Evolutionary conservation across 257 asterid species (phyloP), one percentile per base, ranked within the genome.

Genomic region (Petrea volubilis): DNA sequence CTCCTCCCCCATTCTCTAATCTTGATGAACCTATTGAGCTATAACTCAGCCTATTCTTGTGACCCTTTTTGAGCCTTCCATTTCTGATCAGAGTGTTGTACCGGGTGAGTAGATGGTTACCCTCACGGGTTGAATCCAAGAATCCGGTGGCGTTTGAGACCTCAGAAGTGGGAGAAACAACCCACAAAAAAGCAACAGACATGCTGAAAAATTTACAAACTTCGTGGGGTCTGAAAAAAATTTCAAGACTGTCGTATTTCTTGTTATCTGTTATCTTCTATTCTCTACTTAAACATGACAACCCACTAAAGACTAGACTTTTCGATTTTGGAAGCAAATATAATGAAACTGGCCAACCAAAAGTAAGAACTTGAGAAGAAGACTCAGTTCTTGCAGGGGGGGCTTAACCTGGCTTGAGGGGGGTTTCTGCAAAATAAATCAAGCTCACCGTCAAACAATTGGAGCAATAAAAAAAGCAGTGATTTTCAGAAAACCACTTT

Each of bases 181-280:
- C 86, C 97, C 94, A 83, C 60, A 83, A 44, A 83, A 88, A 68
- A 72, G 96, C 84, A 79, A 79, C 89, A 80, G 97, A 83, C 99
- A 94, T 94, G 71, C 67, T 86, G 64, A 79, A 73, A 31, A 31
- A 2, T 31, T 31, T 36, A 70, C 55, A 64, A 60, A 28, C 65
- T 31, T 64, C 68, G 17, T 15, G 43, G 17, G 67, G 74, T 23
- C 56, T 67, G 76, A 28, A 75, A 31, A 31, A 73, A 67, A 33
- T 65, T 28, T 71, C 56, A 73, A 62, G 71, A 72, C 34, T 75
- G 61, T 74, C 56, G 43, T 38, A 8, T 7, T 38, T 74, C 74
- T 66, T 68, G 67, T 77, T 63, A 44, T 55, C 17, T 41, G 51
- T 73, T 67, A 31, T 51, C 75, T 59, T 61, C 59, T 64, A 71